A percentile compares a stretch with the other conserved stretches of the same genome.
Conservation (phyloP, 257 asterid species). For the Fraxinus quadrangulata region DNA sequence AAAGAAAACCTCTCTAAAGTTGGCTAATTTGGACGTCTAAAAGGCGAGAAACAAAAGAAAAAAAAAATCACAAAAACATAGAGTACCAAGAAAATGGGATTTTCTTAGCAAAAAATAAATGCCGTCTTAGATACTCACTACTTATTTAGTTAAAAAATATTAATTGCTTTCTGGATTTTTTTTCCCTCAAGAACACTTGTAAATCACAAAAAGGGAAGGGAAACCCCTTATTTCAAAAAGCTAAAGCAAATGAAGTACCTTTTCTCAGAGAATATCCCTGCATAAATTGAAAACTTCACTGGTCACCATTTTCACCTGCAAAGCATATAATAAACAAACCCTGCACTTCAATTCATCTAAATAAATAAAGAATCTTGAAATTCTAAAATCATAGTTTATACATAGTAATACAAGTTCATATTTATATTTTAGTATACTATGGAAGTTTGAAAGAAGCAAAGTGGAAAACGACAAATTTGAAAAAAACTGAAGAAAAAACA, state of each 20-base stretch:
- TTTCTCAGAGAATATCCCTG: slow-evolving; percentile 28
- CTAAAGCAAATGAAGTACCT: slow-evolving; percentile 42
- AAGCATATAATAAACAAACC: background rate
- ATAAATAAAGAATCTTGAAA: slow-evolving; percentile 34
- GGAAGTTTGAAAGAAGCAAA: slow-evolving; percentile 40
- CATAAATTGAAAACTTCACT: slow-evolving; percentile 40
- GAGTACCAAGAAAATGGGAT: too few relatives aligned
- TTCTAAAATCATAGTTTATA: slow-evolving; percentile 27
- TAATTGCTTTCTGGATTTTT: background rate
- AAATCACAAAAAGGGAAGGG: slow-evolving; percentile 20
- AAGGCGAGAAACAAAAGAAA: too few relatives aligned
- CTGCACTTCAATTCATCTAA: slow-evolving; percentile 16
- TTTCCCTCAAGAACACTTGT: slow-evolving; percentile 13
- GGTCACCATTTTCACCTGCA: slow-evolving; percentile 33
- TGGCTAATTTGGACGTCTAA: too few relatives aligned
- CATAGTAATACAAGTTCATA: slow-evolving; percentile 15
- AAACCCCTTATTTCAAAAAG: slow-evolving; percentile 21
- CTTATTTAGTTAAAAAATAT: background rate
- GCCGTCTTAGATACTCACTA: slow-evolving; percentile 27
- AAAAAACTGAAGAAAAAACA: slow-evolving; percentile 30
- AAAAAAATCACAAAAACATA: too few relatives aligned
- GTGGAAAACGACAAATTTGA: slow-evolving; percentile 46
- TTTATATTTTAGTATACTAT: slow-evolving; percentile 14
- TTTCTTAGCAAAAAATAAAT: too few relatives aligned
- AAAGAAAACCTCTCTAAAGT: too few relatives aligned